Conservation (phyloP, 106 monocot species). For the Apostasia ramifera region DNA sequence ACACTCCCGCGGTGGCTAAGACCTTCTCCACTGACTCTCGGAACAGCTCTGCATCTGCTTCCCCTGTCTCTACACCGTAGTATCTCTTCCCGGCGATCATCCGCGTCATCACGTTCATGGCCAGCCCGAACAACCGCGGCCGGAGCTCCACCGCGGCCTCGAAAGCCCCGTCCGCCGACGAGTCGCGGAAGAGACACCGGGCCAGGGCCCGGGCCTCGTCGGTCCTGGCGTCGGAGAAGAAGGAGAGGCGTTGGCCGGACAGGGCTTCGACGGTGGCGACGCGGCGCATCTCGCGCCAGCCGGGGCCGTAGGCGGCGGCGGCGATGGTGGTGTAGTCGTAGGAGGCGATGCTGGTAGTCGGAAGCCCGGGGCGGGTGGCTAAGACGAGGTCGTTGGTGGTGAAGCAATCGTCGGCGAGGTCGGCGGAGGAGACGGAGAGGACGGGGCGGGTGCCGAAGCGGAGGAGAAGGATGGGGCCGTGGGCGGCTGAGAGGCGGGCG, state of each 20-base stretch:
- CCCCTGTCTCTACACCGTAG: slow-evolving; percentile 9
- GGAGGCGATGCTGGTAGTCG: not conserved
- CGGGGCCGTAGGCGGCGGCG: not conserved
- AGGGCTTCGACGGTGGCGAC: not conserved
- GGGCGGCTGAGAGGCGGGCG: not conserved
- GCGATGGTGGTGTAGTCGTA: not conserved
- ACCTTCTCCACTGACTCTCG: slow-evolving; percentile 12
- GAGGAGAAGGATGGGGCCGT: not conserved
- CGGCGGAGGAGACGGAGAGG: slow-evolving; percentile 1
- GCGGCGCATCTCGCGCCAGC: slow-evolving; percentile 1
- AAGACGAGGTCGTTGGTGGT: slow-evolving; percentile 3
- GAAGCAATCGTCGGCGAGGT: not conserved
- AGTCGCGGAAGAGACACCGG: not conserved
- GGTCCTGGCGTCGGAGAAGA: not conserved
- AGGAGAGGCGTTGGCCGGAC: not conserved
- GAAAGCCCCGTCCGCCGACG: not conserved
- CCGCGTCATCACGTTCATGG: slow-evolving; percentile 19
- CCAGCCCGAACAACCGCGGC: slow-evolving; percentile 15
- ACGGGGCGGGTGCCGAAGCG: not conserved
- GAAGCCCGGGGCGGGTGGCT: not conserved
- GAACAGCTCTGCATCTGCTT: slow-evolving; percentile 18
- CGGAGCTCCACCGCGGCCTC: slow-evolving; percentile 9
- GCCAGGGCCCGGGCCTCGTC: not conserved
- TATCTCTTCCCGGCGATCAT: slow-evolving; percentile 19
- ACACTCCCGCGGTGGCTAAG: not conserved